These are phyloP conservation scores for Scedosporium apiospermum DNA, from an alignment of 2,329 filamentous ascomycete genomes.

Conservation along the genomic window DNA sequence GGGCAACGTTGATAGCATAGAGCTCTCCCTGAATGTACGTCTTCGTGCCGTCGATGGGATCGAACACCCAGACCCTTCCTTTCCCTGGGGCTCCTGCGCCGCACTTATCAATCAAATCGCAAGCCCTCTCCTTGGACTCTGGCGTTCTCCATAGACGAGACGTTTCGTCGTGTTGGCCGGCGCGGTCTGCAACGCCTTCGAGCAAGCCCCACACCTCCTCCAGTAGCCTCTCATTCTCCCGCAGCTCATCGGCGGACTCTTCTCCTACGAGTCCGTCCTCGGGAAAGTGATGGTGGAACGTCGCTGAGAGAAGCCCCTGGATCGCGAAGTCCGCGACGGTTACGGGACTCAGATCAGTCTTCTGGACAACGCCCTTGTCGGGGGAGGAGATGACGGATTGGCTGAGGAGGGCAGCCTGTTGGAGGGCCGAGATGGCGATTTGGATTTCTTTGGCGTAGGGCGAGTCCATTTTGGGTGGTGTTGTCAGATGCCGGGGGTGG, in stretches of 20 bases:
- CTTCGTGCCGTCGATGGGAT: conserved; percentile 52
- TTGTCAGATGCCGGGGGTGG: too few species aligned
- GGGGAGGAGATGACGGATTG: conserved; percentile 34
- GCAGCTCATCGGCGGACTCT: conserved; percentile 39
- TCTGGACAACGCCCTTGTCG: conserved; percentile 41
- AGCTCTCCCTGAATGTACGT: conserved; percentile 44
- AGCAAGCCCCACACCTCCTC: conserved; percentile 39
- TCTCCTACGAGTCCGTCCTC: conserved; percentile 44
- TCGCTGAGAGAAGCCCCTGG: conserved; percentile 43
- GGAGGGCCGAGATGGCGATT: conserved; percentile 31
- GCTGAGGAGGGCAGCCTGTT: conserved; percentile 37
- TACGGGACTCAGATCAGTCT: conserved; percentile 46
- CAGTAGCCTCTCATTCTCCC: conserved; percentile 30
- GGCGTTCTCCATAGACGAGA: conserved; percentile 19
- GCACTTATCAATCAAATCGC: conserved; percentile 44
- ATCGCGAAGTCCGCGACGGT: conserved; percentile 52
- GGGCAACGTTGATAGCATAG: conserved; percentile 48
- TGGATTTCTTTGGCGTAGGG: conserved; percentile 31
- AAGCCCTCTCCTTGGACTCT: conserved; percentile 32
- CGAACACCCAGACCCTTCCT: conserved; percentile 47
- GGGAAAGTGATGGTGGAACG: conserved; percentile 41
- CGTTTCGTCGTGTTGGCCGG: conserved; percentile 14
- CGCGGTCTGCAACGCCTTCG: conserved; percentile 12
- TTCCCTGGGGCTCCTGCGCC: conserved; percentile 26
- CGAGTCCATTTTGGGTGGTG: conserved; percentile 27